These are phyloP conservation scores for Aspergillus cejpii DNA, from an alignment of 2,329 filamentous ascomycete species.

Conservation along the genomic window DNA sequence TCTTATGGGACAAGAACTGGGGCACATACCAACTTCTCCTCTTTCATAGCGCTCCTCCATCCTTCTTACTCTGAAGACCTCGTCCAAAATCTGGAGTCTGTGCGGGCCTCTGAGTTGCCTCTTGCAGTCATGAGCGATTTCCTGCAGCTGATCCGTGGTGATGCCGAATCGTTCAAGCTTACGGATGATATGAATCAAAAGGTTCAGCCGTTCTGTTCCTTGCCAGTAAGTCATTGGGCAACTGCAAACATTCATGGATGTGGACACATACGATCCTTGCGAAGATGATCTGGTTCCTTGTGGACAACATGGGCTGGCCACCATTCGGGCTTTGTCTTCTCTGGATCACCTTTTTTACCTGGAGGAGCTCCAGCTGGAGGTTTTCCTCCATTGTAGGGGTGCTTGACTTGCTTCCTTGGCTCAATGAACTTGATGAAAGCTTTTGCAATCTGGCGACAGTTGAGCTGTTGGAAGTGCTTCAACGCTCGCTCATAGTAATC, in stretches of 20 bases:
- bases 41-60: constrained; percentile 38
- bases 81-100: constrained; percentile 35
- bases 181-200: constrained; percentile 39
- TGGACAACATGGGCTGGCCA: constrained; percentile 43
- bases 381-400: constrained; percentile 45
- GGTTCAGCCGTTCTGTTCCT: constrained; percentile 30
- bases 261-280: constrained; percentile 39
- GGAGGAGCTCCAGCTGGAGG: constrained; percentile 30
- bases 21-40: constrained; percentile 36
- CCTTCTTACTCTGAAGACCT: constrained; percentile 38
- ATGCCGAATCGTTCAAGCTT: constrained; percentile 32
- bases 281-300: constrained; percentile 45
- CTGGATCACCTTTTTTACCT: constrained; percentile 37
- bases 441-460: constrained; percentile 42
- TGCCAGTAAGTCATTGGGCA: constrained; percentile 5
- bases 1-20: background rate
- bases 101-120: constrained; percentile 33
- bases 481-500: constrained; percentile 40
- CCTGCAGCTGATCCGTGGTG: constrained; percentile 36
- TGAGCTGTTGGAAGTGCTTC: constrained; percentile 42
- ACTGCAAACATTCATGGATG: background rate
- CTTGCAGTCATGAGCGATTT: constrained; percentile 36
- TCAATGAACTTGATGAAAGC: constrained; percentile 44
- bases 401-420: constrained; percentile 44
- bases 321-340: constrained; percentile 43